Evolutionary conservation across 345 rosid species (phyloP).

Genomic region (Hibiscus trionum): DNA sequence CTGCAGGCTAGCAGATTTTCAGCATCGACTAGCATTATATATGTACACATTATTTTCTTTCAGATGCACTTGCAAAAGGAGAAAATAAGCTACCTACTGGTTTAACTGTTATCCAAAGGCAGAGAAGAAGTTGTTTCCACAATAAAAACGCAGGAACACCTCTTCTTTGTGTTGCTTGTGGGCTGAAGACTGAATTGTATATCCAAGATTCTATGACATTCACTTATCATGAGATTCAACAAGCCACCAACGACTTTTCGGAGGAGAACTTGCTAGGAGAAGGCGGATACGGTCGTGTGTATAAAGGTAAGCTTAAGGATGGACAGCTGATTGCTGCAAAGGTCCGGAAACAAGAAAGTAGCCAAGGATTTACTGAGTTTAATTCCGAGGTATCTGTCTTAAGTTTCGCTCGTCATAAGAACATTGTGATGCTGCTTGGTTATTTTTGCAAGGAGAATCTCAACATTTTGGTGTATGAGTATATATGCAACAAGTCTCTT

Average conservation of each 20-base stretch:
- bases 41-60: too few relatives aligned
- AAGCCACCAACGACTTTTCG: slow-evolving; percentile 44
- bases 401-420: slow-evolving; percentile 60
- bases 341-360: slow-evolving; percentile 49
- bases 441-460: slow-evolving; percentile 55
- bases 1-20: not conserved
- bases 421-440: slow-evolving; percentile 63
- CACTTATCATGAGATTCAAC: slow-evolving; percentile 42
- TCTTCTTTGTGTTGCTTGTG: slow-evolving; percentile 45
- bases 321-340: slow-evolving; percentile 57
- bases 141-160: slow-evolving; percentile 30
- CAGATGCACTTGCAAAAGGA: too few relatives aligned
- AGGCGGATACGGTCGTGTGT: slow-evolving; percentile 57
- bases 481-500: slow-evolving; percentile 59
- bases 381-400: slow-evolving; percentile 45
- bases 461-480: slow-evolving; percentile 60
- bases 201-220: slow-evolving; percentile 38
- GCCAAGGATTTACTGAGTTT: slow-evolving; percentile 50
- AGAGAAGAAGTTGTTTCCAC: slow-evolving; percentile 5
- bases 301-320: slow-evolving; percentile 44
- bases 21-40: too few relatives aligned
- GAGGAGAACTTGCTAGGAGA: slow-evolving; percentile 46
- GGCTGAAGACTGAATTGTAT: slow-evolving; percentile 37
- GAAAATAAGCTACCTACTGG: too few relatives aligned
- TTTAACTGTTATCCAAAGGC: slow-evolving; percentile 4